A percentile compares a stretch with the other conserved stretches of the same genome.
Evolutionary conservation across 352 stramenopile genomes (phyloP).

Genomic region (Plasmopara muralis): DNA sequence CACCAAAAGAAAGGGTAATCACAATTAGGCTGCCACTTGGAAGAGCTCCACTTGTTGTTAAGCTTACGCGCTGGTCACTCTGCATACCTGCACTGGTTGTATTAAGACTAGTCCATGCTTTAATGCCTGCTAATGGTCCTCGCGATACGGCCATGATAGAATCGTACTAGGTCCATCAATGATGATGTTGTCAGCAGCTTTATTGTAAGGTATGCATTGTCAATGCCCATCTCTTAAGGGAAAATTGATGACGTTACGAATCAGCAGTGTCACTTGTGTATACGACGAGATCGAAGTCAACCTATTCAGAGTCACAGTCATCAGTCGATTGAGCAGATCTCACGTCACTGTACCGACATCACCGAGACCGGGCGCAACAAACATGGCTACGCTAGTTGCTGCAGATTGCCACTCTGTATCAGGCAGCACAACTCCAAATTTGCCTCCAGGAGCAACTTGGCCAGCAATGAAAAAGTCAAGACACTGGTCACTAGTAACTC

Average conservation of each 20-base stretch:
- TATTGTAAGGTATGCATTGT: slow-evolving; percentile 35
- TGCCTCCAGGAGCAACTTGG: slow-evolving; percentile 26
- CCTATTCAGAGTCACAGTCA: slow-evolving; percentile 31
- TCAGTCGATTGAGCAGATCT: slow-evolving; percentile 20
- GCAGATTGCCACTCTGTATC: slow-evolving; percentile 35
- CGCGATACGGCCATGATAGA: slow-evolving; percentile 35
- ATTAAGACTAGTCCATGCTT: slow-evolving; percentile 30
- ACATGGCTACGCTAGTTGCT: slow-evolving; percentile 18
- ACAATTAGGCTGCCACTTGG: slow-evolving; percentile 42
- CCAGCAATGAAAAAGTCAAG: slow-evolving; percentile 44
- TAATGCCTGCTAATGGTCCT: slow-evolving; percentile 28
- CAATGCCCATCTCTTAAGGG: slow-evolving; percentile 46
- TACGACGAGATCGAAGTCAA: slow-evolving; percentile 23
- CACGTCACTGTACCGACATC: slow-evolving; percentile 25
- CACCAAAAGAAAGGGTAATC: slow-evolving; percentile 29
- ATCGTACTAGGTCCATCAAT: slow-evolving; percentile 48
- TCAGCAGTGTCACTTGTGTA: slow-evolving; percentile 22
- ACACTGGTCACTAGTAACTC: slow-evolving; percentile 40
- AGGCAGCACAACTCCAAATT: slow-evolving; percentile 43
- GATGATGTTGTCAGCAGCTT: slow-evolving; percentile 24
- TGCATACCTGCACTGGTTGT: slow-evolving; percentile 44
- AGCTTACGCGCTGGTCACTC: slow-evolving; percentile 41
- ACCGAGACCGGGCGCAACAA: slow-evolving; percentile 31
- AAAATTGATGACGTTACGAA: slow-evolving; percentile 39
- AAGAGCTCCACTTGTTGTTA: slow-evolving; percentile 42